These are phyloP conservation scores for Catenaria anguillulae DNA, from an alignment of 371 early-diverging fungal genomes.

Conservation along the genomic window DNA sequence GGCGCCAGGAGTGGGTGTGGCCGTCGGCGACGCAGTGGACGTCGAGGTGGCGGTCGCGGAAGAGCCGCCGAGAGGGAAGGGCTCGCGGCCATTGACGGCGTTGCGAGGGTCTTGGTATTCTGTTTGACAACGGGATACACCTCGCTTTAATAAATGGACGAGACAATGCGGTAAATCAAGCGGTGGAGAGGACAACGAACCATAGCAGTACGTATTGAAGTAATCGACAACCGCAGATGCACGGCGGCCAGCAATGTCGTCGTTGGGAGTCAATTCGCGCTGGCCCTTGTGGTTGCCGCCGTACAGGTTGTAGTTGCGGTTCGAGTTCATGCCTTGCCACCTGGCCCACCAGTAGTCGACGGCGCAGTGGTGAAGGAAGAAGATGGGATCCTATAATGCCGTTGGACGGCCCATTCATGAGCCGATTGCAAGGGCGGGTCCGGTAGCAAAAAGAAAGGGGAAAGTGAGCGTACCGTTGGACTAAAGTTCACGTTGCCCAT, in stretches of 20 bases:
- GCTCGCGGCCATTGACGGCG: background rate
- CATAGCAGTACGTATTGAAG: background rate
- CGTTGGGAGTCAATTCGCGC: too few relatives aligned
- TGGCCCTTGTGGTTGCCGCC: background rate
- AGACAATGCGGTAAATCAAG: too few relatives aligned
- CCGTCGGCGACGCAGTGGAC: background rate
- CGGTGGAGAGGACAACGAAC: too few relatives aligned
- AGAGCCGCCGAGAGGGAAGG: background rate
- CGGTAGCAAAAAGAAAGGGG: too few relatives aligned
- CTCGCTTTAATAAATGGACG: too few relatives aligned
- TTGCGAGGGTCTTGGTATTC: background rate
- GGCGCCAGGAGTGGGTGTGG: background rate
- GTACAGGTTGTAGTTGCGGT: background rate
- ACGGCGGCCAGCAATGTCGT: too few relatives aligned
- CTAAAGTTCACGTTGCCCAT: background rate
- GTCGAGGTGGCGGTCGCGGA: background rate
- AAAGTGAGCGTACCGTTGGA: too few relatives aligned
- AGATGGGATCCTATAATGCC: too few relatives aligned
- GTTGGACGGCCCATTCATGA: too few relatives aligned
- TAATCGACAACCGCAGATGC: too few relatives aligned
- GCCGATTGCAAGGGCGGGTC: too few relatives aligned
- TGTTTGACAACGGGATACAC: too few relatives aligned
- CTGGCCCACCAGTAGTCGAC: background rate
- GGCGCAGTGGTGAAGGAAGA: background rate
- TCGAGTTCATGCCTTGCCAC: background rate